A percentile compares a stretch with the other conserved stretches of the same genome.
phyloP scores from a whole-genome alignment of 805 yeast species.

The Brettanomyces sp. region DNA sequence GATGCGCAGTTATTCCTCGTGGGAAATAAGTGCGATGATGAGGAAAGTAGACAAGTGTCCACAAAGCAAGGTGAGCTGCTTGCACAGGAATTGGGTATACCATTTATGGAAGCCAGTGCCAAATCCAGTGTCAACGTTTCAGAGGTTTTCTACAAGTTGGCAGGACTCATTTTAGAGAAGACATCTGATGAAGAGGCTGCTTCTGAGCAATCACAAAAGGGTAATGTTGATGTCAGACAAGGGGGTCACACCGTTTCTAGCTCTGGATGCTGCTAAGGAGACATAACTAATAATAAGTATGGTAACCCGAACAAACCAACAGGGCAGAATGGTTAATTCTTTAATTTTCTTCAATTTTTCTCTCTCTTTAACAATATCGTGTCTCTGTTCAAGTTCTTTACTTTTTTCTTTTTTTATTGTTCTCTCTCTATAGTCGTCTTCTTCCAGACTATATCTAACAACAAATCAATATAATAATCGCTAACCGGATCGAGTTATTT shows the following conservation, averaged over 20 bases:
- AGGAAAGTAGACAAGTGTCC: constrained; percentile 75
- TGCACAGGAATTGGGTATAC: constrained; percentile 79
- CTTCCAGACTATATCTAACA: too few relatives aligned
- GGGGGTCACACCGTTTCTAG: constrained; percentile 4
- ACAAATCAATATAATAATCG: too few relatives aligned
- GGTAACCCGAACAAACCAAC: too few relatives aligned
- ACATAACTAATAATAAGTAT: neutral
- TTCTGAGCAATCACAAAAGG: constrained; percentile 6
- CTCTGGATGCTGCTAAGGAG: constrained; percentile 21
- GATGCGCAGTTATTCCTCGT: constrained; percentile 91
- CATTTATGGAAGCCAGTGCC: constrained; percentile 94
- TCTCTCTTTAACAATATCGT: neutral
- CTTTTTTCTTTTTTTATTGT: too few relatives aligned
- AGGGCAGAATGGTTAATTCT: neutral
- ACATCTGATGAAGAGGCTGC: constrained; percentile 34
- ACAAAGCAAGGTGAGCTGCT: constrained; percentile 84
- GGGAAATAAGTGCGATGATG: constrained; percentile 93
- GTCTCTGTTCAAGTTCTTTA: too few relatives aligned
- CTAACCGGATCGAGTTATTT: too few relatives aligned
- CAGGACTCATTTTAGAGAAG: constrained; percentile 77
- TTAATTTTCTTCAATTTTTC: neutral
- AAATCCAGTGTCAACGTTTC: constrained; percentile 89
- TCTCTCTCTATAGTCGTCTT: too few relatives aligned
- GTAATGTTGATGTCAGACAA: constrained; percentile 20
- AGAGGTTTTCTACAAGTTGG: constrained; percentile 82